phyloP scores from a whole-genome alignment of 371 early-diverging fungal genomes.

The Smittium mucronatum region DNA sequence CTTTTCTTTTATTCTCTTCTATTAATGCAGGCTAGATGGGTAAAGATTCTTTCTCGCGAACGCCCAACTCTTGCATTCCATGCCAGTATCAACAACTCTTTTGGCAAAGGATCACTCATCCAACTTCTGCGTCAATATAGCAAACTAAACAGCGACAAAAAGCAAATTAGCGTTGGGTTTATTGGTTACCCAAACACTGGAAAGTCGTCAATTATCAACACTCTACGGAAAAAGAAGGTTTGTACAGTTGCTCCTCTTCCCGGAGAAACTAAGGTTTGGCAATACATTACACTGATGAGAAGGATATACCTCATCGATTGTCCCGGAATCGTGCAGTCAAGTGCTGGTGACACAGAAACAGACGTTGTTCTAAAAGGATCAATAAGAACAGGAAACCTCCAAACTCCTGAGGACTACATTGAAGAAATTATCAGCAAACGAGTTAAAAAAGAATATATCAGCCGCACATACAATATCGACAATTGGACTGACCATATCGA shows the following conservation, averaged over 20 bases:
- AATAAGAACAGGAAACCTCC: conserved; percentile 92
- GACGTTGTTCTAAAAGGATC: too few relatives aligned
- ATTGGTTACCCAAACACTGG: too few relatives aligned
- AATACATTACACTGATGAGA: too few relatives aligned
- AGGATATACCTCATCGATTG: too few relatives aligned
- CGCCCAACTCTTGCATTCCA: conserved; percentile 99
- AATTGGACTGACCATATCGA: conserved; percentile 79
- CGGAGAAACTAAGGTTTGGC: conserved; percentile 99
- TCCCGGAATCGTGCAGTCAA: too few relatives aligned
- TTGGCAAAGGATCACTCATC: conserved; percentile 96
- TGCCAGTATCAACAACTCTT: conserved; percentile 92
- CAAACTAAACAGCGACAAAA: too few relatives aligned
- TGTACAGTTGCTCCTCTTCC: conserved; percentile 98
- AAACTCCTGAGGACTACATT: conserved; percentile 88
- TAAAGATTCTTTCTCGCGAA: conserved; percentile 86
- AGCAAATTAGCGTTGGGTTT: too few relatives aligned
- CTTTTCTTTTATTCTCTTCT: conserved; percentile 85
- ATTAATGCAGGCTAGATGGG: conserved; percentile 95
- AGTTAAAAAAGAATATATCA: conserved; percentile 78
- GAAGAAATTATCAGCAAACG: conserved; percentile 70
- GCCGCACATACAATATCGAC: too few relatives aligned
- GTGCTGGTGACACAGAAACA: too few relatives aligned
- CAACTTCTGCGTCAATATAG: conserved; percentile 95
- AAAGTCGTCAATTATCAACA: conserved; percentile 97
- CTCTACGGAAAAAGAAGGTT: conserved; percentile 89